Conservation (phyloP, 345 rosid genomes). For the Aquilaria sinensis region DNA sequence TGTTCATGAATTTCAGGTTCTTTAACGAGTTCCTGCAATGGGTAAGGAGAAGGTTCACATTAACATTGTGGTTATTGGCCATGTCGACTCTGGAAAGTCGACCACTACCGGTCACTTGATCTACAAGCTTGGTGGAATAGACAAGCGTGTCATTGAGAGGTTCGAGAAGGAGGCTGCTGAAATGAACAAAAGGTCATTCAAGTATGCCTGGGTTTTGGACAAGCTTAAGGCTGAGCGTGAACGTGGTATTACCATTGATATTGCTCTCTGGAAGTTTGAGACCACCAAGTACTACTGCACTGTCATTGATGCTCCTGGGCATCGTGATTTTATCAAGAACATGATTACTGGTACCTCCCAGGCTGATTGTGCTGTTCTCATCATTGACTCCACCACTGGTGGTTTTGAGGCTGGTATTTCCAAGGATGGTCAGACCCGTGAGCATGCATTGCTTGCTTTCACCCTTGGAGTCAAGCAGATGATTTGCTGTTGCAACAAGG, state of each 20-base stretch:
- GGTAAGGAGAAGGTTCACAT: slow-evolving; percentile 37
- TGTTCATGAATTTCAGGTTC: not conserved
- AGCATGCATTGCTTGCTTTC: slow-evolving; percentile 65
- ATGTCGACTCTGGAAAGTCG: slow-evolving; percentile 59
- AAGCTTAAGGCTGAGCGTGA: slow-evolving; percentile 83
- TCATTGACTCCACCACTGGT: slow-evolving; percentile 78
- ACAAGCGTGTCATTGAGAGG: slow-evolving; percentile 80
- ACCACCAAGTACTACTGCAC: slow-evolving; percentile 72
- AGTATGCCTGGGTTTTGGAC: slow-evolving; percentile 79
- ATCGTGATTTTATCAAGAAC: slow-evolving; percentile 77
- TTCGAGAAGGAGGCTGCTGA: slow-evolving; percentile 82
- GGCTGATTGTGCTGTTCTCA: slow-evolving; percentile 78
- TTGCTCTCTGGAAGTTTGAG: slow-evolving; percentile 74
- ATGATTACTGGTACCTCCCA: slow-evolving; percentile 82
- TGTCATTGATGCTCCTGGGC: slow-evolving; percentile 76
- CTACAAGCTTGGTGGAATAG: slow-evolving; percentile 80
- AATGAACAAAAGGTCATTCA: slow-evolving; percentile 79
- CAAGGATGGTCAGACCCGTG: slow-evolving; percentile 82
- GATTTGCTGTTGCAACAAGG: slow-evolving; percentile 83
- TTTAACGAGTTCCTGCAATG: slow-evolving; percentile 9
- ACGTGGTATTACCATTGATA: slow-evolving; percentile 75
- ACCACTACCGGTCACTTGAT: slow-evolving; percentile 74
- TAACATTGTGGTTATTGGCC: slow-evolving; percentile 42
- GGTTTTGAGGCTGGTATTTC: slow-evolving; percentile 87
- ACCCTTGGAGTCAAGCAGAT: slow-evolving; percentile 72